A percentile compares a stretch with the other conserved stretches of the same genome.
Evolutionary conservation across 164 flowering plant species (phyloP).

Genomic region (Cinnamomum micranthum): DNA sequence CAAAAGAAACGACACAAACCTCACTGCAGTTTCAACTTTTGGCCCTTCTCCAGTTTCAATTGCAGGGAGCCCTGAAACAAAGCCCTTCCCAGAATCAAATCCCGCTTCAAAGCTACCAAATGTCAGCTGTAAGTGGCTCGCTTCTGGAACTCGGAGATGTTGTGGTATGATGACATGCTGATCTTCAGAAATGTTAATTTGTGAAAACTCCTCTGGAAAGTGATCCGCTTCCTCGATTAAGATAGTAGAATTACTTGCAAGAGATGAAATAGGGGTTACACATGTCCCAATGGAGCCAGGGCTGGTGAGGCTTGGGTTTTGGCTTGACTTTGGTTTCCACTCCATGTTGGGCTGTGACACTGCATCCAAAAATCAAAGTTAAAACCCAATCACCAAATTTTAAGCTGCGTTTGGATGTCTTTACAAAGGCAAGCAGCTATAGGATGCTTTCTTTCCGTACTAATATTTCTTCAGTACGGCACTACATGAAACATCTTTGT

Average conservation of each 20-base stretch:
- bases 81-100: slow-evolving; percentile 33
- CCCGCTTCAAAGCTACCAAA: slow-evolving; percentile 88
- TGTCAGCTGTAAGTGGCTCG: slow-evolving; percentile 60
- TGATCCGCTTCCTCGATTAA: slow-evolving; percentile 26
- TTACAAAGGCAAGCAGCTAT: too few relatives aligned
- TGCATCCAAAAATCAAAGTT: slow-evolving; percentile 21
- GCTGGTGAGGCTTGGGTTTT: slow-evolving; percentile 34
- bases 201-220: slow-evolving; percentile 54
- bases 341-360: slow-evolving; percentile 63
- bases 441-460: too few relatives aligned
- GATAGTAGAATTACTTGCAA: slow-evolving; percentile 35
- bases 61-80: slow-evolving; percentile 32
- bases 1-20: slow-evolving; percentile 37
- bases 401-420: too few relatives aligned
- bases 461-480: too few relatives aligned
- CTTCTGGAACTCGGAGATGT: slow-evolving; percentile 80
- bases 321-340: slow-evolving; percentile 89
- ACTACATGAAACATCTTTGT: too few relatives aligned
- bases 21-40: slow-evolving; percentile 39
- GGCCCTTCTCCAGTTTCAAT: slow-evolving; percentile 33
- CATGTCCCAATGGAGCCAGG: slow-evolving; percentile 58
- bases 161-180: slow-evolving; percentile 88
- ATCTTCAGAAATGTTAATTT: slow-evolving; percentile 38
- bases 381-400: too few relatives aligned
- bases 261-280: slow-evolving; percentile 36